A percentile compares a stretch with the other conserved stretches of the same genome.
phyloP scores from a whole-genome alignment of 1,139 yeast genomes.

The Suhomyces kunorum region DNA sequence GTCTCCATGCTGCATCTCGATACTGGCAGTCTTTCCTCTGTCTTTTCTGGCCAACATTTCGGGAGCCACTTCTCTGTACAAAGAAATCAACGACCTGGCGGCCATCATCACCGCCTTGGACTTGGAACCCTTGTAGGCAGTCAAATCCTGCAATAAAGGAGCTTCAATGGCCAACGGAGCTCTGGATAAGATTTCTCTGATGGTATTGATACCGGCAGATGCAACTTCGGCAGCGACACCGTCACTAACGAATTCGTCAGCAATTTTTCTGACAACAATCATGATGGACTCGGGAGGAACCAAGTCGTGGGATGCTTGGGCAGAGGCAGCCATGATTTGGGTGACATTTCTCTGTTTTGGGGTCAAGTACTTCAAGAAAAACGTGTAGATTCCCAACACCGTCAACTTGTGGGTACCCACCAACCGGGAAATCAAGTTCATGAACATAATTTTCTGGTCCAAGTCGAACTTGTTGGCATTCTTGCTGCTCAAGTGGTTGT shows the following conservation, averaged over 20 bases:
- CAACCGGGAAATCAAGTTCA: constrained; percentile 83
- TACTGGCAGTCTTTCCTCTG: constrained; percentile 87
- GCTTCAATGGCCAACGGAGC: constrained; percentile 93
- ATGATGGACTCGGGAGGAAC: constrained; percentile 92
- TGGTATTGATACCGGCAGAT: constrained; percentile 94
- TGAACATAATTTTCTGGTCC: constrained; percentile 84
- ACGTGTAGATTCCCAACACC: constrained; percentile 85
- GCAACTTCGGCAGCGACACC: constrained; percentile 99
- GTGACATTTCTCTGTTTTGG: constrained; percentile 95
- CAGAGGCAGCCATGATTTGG: constrained; percentile 93
- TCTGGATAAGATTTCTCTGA: constrained; percentile 87
- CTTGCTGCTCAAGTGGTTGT: constrained; percentile 69
- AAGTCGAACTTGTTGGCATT: constrained; percentile 67
- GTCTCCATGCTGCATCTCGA: constrained; percentile 66
- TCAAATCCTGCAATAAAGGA: constrained; percentile 80
- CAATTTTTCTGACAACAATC: constrained; percentile 82
- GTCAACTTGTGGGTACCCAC: constrained; percentile 94
- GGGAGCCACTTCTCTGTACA: constrained; percentile 94
- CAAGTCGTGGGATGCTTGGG: constrained; percentile 94
- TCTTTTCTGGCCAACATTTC: constrained; percentile 89
- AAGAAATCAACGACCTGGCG: constrained; percentile 81
- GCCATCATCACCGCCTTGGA: constrained; percentile 94
- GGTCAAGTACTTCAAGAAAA: constrained; percentile 81
- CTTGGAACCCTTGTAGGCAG: constrained; percentile 89
- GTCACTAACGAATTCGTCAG: constrained; percentile 96